phyloP scores from a whole-genome alignment of 306 rosid genomes.

The Pterocarpus macrocarpus region DNA sequence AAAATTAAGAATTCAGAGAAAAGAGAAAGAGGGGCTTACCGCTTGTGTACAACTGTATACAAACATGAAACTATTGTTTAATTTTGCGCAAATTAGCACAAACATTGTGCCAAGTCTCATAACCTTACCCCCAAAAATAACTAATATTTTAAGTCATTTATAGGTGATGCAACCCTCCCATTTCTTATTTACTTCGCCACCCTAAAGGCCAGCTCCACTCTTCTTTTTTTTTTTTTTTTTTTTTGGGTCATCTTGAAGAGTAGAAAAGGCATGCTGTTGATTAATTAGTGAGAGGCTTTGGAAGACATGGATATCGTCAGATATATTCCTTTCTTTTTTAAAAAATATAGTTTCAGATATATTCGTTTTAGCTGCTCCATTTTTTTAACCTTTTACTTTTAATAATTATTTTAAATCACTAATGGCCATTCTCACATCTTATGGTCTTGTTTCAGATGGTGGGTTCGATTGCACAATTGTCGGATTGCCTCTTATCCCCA shows the following conservation, averaged over 20 bases:
- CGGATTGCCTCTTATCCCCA: not conserved
- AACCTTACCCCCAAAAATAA: too few species aligned
- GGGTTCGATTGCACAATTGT: conserved; percentile 37
- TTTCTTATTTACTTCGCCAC: not conserved
- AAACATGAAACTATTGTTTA: too few species aligned
- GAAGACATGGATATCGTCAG: conserved; percentile 18
- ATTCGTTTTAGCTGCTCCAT: conserved; percentile 7
- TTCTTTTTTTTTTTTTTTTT: not conserved
- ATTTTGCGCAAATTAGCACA: too few species aligned
- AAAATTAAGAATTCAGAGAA: too few species aligned
- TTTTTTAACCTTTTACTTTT: not conserved
- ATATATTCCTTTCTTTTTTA: not conserved
- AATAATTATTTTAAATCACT: not conserved
- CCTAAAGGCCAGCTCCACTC: not conserved
- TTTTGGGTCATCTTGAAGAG: not conserved
- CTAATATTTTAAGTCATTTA: not conserved
- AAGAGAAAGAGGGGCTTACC: too few species aligned
- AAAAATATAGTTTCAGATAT: too few species aligned
- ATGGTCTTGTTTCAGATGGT: conserved; percentile 39
- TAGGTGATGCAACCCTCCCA: conserved; percentile 18
- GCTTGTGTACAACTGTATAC: too few species aligned
- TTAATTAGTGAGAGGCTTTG: conserved; percentile 35
- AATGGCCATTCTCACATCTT: conserved; percentile 21
- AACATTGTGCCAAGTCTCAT: too few species aligned
- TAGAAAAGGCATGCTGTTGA: conserved; percentile 1